These are phyloP conservation scores for Dendrothele bispora DNA, from an alignment of 768 basidiomycete species.

Conservation along the genomic window DNA sequence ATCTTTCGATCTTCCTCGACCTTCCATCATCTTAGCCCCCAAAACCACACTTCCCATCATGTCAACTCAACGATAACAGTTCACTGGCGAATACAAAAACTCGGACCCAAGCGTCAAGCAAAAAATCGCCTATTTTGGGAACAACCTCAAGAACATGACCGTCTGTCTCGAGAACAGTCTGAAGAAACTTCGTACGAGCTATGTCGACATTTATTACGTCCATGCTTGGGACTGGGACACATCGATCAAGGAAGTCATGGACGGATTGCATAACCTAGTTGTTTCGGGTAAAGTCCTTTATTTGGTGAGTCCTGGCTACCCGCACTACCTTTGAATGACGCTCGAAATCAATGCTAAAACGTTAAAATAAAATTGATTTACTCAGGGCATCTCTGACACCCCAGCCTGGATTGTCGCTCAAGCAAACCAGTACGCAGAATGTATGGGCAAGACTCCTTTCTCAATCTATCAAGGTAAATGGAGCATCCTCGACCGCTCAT, in stretches of 20 bases:
- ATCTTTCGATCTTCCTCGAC: constrained; percentile 3
- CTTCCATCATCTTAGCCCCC: constrained; percentile 18
- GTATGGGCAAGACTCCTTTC: constrained; percentile 39
- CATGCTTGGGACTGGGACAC: constrained; percentile 48
- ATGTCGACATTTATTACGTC: constrained; percentile 46
- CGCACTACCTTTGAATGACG: neutral
- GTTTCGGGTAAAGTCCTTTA: constrained; percentile 44
- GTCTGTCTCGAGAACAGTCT: constrained; percentile 31
- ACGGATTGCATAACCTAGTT: constrained; percentile 44
- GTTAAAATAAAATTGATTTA: neutral
- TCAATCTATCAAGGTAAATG: constrained; percentile 41
- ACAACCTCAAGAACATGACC: constrained; percentile 42
- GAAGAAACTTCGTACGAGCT: constrained; percentile 39
- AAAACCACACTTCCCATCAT: too few species aligned
- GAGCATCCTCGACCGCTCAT: constrained; percentile 30
- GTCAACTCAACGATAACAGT: too few species aligned
- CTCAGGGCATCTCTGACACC: constrained; percentile 22
- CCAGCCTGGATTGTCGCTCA: constrained; percentile 38
- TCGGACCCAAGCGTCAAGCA: constrained; percentile 29
- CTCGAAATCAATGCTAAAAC: neutral
- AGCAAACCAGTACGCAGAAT: constrained; percentile 22
- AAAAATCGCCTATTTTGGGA: constrained; percentile 45
- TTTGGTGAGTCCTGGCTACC: constrained; percentile 11
- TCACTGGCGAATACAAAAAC: constrained; percentile 12
- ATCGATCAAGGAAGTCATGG: constrained; percentile 46